Evolutionary conservation across 2,329 filamentous ascomycete genomes (phyloP).

Genomic region (Aspergillus versicolor): DNA sequence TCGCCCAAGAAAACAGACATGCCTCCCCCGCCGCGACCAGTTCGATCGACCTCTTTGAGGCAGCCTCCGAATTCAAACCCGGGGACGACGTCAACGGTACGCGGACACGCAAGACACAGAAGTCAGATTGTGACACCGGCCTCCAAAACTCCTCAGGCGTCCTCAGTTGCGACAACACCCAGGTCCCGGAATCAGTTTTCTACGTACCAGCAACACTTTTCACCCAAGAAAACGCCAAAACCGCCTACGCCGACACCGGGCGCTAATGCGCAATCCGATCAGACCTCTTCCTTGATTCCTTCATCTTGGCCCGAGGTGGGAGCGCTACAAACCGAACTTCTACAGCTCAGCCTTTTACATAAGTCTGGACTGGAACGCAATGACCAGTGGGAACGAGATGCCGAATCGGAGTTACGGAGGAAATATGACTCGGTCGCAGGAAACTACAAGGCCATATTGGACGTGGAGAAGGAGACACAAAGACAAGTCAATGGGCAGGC

Average conservation of each 20-base stretch:
- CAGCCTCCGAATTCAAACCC: conserved; percentile 29
- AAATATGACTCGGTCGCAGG: conserved; percentile 36
- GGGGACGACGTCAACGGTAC: conserved; percentile 14
- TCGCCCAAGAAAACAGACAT: conserved; percentile 34
- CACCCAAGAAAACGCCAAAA: conserved; percentile 37
- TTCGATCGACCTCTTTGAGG: conserved; percentile 38
- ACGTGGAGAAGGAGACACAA: conserved; percentile 34
- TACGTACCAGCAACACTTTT: conserved; percentile 40
- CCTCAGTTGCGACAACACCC: conserved; percentile 19
- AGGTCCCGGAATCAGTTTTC: conserved; percentile 33
- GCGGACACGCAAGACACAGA: conserved; percentile 34
- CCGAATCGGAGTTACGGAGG: conserved; percentile 30
- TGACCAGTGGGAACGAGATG: conserved; percentile 31
- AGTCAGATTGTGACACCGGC: conserved; percentile 32
- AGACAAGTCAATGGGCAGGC: conserved; percentile 36
- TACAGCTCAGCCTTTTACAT: conserved; percentile 44
- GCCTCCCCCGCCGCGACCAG: conserved; percentile 33
- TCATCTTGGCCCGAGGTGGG: conserved; percentile 36
- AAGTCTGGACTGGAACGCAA: conserved; percentile 28
- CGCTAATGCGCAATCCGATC: conserved; percentile 13
- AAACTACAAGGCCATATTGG: conserved; percentile 32
- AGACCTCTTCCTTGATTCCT: conserved; percentile 24
- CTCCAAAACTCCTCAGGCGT: conserved; percentile 18
- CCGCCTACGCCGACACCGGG: conserved; percentile 22
- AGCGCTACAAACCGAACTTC: conserved; percentile 42